Percentiles rank a stretch among this genome's conserved stretches.
These are phyloP conservation scores for Saposhnikovia divaricata DNA, from an alignment of 129 eudicot genomes.

Conservation along the genomic window DNA sequence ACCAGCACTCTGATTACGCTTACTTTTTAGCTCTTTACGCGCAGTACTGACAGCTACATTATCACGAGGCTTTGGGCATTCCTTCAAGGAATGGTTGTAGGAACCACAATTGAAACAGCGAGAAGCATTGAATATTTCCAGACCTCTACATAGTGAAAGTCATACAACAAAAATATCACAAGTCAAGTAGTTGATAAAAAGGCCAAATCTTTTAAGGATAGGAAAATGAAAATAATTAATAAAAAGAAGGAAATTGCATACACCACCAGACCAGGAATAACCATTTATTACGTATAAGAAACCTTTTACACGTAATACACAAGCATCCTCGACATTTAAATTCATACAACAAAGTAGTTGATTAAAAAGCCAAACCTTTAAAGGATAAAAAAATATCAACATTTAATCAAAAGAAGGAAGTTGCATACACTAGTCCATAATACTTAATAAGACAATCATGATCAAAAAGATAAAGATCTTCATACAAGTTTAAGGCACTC, in stretches of 20 bases:
- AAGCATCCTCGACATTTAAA: constrained; percentile 28
- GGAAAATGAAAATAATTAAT: neutral
- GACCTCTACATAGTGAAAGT: constrained; percentile 31
- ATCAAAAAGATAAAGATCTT: neutral
- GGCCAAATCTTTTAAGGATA: neutral
- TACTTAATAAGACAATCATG: neutral
- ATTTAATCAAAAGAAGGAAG: neutral
- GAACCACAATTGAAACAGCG: constrained; percentile 97
- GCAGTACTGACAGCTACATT: constrained; percentile 71
- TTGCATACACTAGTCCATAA: neutral
- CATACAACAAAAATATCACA: constrained; percentile 1
- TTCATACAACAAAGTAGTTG: neutral
- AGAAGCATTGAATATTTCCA: constrained; percentile 50
- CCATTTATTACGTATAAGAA: neutral
- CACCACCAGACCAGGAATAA: neutral
- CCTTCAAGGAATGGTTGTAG: constrained; percentile 75
- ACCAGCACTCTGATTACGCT: constrained; percentile 58
- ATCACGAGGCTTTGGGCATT: constrained; percentile 88
- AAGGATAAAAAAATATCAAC: too few relatives aligned
- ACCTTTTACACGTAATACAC: neutral
- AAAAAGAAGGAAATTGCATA: neutral
- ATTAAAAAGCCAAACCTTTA: neutral
- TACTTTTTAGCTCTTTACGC: constrained; percentile 61
- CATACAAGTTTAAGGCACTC: neutral
- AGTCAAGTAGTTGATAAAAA: neutral